Base-by-base conservation (phyloP, 2,329 filamentous ascomycete species). In the Cercospora zeina region DNA sequence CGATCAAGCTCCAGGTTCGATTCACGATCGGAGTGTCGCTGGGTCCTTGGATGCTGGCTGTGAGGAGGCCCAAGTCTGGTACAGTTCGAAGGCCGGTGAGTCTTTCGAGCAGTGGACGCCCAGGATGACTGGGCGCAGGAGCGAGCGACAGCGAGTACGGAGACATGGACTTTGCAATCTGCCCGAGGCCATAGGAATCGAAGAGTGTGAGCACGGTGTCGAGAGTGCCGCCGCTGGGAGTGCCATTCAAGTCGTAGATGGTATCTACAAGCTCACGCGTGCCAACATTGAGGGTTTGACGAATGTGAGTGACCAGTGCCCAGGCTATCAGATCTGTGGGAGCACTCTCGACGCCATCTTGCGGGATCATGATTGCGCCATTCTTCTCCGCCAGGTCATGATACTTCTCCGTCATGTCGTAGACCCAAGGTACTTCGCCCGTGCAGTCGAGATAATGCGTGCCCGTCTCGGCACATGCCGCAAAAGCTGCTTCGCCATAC, bases 401-500 rank as follows among this genome's bases (percentile, higher is more conserved):
- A 69, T 87, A 87, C 68, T 86, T 84, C 19, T 81, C 74, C 60
- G 88, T 80, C 77, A 88, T 86, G 51, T 85, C 80, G 65, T 81
- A 81, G 39, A 87, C 79, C 86, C 86, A 89, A 14, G 61, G 61
- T 33, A 63, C 61, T 37, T 63, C 61, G 53, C 86, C 87, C 4
- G 86, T 88, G 53, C 82, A 83, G 72, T 89, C 87, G 59, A 89
- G 74, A 69, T 89, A 89, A 72, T 89, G 86, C 3, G 87, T 89
- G 5, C 87, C 86, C 66, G 81, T 83, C 57, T 81, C 78, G 3
- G 84, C 86, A 70, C 86, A 89, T 6, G 86, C 86, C 67, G 86
- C 83, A 8, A 89, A 80, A 3, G 88, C 84, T 0, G 83, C 83
- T 33, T 83, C 82, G n/a, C 86, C 87, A 72, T 87, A 86, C 58